A percentile compares a stretch with the other conserved stretches of the same genome.
Conservation (phyloP, 1,284 basidiomycete species). For the Termitomyces sp. region DNA sequence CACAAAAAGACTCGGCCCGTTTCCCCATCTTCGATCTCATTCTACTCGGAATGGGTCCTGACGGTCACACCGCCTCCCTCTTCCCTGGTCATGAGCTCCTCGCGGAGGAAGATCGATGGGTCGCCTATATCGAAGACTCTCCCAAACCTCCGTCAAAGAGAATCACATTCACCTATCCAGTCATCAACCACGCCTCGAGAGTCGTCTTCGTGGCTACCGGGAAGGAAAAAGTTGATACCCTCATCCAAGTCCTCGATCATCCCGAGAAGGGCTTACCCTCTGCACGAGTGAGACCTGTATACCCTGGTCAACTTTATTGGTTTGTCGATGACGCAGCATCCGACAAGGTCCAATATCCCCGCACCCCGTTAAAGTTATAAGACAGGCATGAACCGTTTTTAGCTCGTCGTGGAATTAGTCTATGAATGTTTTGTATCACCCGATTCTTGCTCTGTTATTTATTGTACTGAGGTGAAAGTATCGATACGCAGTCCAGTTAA, state of each 20-base stretch:
- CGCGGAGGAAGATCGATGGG: slow-evolving; percentile 85
- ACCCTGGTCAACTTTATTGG: slow-evolving; percentile 87
- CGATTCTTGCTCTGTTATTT: not conserved
- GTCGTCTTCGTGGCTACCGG: slow-evolving; percentile 88
- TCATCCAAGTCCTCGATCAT: slow-evolving; percentile 73
- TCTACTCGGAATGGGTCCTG: slow-evolving; percentile 89
- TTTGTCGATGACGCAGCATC: slow-evolving; percentile 84
- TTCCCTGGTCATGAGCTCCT: slow-evolving; percentile 91
- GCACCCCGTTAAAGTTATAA: slow-evolving; percentile 52
- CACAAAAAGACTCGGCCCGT: slow-evolving; percentile 82
- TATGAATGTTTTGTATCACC: not conserved
- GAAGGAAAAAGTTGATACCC: slow-evolving; percentile 77
- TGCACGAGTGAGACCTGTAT: slow-evolving; percentile 73
- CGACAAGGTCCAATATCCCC: slow-evolving; percentile 54
- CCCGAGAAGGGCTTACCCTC: slow-evolving; percentile 82
- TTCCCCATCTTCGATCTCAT: slow-evolving; percentile 96
- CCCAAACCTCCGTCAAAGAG: slow-evolving; percentile 91
- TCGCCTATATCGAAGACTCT: slow-evolving; percentile 88
- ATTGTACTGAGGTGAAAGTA: not conserved
- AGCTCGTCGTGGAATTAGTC: not conserved
- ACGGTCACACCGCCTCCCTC: slow-evolving; percentile 95
- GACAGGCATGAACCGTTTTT: not conserved
- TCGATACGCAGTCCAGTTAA: not conserved
- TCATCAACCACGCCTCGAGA: slow-evolving; percentile 86
- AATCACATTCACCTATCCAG: slow-evolving; percentile 88